Evolutionary conservation across 192 early-diverging fungal species (phyloP).

Genomic region (Umbelopsis vinacea): DNA sequence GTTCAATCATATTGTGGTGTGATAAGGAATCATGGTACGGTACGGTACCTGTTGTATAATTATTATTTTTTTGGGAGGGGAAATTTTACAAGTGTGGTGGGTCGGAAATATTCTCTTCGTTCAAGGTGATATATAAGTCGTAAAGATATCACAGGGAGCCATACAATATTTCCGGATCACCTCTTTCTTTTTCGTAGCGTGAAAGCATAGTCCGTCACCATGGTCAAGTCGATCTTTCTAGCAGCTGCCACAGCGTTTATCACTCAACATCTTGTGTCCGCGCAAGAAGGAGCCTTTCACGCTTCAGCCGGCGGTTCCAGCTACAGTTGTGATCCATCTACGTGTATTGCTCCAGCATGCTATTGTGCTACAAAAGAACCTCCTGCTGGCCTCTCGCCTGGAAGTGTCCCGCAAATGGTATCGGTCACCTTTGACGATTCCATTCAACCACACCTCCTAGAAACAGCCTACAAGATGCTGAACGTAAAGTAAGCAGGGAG

Average conservation of each 20-base stretch:
- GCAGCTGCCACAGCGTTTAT: not conserved
- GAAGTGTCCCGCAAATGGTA: slow-evolving; percentile 58
- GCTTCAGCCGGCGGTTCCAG: not conserved
- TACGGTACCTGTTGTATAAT: too few relatives aligned
- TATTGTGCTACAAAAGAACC: slow-evolving; percentile 51
- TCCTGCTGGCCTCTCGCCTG: slow-evolving; percentile 51
- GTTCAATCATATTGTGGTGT: too few relatives aligned
- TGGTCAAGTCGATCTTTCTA: not conserved
- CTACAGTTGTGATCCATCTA: slow-evolving; percentile 35
- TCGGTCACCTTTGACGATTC: slow-evolving; percentile 69
- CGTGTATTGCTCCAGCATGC: slow-evolving; percentile 52
- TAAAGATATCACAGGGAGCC: too few relatives aligned
- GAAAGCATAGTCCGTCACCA: too few relatives aligned
- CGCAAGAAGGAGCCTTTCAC: slow-evolving; percentile 35
- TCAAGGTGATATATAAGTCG: too few relatives aligned
- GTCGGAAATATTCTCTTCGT: too few relatives aligned
- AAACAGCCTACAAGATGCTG: slow-evolving; percentile 36
- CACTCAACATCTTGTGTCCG: not conserved
- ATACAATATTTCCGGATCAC: too few relatives aligned
- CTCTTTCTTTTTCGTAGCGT: too few relatives aligned
- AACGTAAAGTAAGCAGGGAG: slow-evolving; percentile 30
- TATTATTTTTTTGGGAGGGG: too few relatives aligned
- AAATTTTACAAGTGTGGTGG: too few relatives aligned
- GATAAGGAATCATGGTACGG: too few relatives aligned
- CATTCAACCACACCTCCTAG: slow-evolving; percentile 41